Percentiles rank a stretch among this genome's conserved stretches.
Conservation (phyloP, 257 asterid genomes). For the Catharanthus roseus region DNA sequence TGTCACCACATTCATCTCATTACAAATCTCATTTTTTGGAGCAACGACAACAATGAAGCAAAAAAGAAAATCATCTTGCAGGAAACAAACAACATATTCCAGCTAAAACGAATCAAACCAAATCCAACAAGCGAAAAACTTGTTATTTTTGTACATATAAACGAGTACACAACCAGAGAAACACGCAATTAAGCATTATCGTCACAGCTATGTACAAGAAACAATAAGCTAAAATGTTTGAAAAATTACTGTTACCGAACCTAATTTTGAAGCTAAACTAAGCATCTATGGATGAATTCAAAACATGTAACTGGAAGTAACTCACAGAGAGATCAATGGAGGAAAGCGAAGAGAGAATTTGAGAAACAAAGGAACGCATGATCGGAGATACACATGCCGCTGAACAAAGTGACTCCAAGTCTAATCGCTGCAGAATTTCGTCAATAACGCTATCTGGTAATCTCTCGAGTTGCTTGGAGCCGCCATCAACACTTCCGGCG, state of each 20-base stretch:
- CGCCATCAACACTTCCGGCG: slow-evolving; percentile 2
- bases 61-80: background rate
- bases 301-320: background rate
- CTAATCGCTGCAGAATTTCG: slow-evolving; percentile 41
- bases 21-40: background rate
- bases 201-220: background rate
- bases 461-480: slow-evolving; percentile 19
- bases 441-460: slow-evolving; percentile 46
- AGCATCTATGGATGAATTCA: too few relatives aligned
- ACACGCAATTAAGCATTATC: background rate
- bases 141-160: background rate
- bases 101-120: background rate
- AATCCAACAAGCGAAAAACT: background rate
- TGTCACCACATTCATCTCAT: slow-evolving; percentile 14
- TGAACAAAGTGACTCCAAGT: slow-evolving; percentile 55
- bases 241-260: background rate
- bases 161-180: background rate
- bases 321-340: slow-evolving; percentile 70
- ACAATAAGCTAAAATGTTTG: background rate
- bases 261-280: background rate
- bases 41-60: too few relatives aligned
- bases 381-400: slow-evolving; percentile 47
- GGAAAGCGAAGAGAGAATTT: slow-evolving; percentile 37
- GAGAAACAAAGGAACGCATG: slow-evolving; percentile 38
- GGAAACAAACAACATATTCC: background rate